Evolutionary conservation across 306 rosid species (phyloP).

Genomic region (Alnus glutinosa): DNA sequence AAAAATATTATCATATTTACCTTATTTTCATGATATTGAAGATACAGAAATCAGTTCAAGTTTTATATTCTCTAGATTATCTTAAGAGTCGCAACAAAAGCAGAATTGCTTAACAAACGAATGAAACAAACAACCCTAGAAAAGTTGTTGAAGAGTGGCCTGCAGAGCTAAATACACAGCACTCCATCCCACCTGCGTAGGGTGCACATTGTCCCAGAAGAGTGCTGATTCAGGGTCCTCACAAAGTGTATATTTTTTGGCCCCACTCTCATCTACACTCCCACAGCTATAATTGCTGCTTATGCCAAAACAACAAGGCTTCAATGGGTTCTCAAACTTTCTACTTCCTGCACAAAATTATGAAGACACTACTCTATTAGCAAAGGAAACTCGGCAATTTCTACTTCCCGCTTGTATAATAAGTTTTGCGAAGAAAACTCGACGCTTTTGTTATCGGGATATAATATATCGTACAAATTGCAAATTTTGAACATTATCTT

Average conservation of each 20-base stretch:
- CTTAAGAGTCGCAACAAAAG: not conserved
- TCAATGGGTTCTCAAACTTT: conserved; percentile 50
- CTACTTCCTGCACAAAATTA: conserved; percentile 2
- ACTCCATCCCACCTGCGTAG: conserved; percentile 79
- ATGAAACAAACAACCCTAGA: no score
- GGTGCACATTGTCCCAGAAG: conserved; percentile 87
- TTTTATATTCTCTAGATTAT: no score
- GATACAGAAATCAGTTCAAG: no score
- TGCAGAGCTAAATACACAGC: conserved; percentile 56
- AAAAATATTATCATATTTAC: no score
- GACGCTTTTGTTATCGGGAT: no score
- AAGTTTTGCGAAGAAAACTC: no score
- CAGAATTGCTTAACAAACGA: not conserved
- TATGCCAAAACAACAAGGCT: conserved; percentile 75
- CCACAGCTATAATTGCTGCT: conserved; percentile 60
- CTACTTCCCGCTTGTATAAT: no score
- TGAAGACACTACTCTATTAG: not conserved
- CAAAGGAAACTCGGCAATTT: no score
- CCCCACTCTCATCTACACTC: conserved; percentile 46
- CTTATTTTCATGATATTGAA: no score
- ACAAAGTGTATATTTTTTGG: conserved; percentile 61
- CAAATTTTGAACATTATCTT: no score
- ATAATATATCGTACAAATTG: no score
- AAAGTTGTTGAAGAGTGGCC: conserved; percentile 34
- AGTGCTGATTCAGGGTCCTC: conserved; percentile 58